Percentiles rank a stretch among this genome's conserved stretches.
Evolutionary conservation across 768 basidiomycete species (phyloP).

Genomic region (button mushroom (Agaricus bisporus)): DNA sequence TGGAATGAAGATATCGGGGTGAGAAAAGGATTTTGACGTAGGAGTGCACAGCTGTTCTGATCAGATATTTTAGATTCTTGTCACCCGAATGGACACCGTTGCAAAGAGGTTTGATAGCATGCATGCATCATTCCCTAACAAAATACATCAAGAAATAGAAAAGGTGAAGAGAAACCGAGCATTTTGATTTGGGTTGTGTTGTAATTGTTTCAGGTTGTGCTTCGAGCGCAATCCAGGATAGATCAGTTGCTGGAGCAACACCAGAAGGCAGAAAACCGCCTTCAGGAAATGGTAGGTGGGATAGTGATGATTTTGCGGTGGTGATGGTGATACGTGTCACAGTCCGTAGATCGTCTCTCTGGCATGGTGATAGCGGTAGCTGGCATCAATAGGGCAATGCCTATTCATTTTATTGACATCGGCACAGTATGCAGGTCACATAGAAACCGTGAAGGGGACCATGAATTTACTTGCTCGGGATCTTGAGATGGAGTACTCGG

Average conservation of each 20-base stretch:
- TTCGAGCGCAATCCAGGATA: not conserved
- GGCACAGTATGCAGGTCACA: constrained; percentile 2
- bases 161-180: not conserved
- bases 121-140: not conserved
- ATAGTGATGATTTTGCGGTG: not conserved
- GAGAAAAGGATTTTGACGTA: not conserved
- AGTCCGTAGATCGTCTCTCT: not conserved
- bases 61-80: not conserved
- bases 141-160: not conserved
- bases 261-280: not conserved
- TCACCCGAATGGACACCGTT: not conserved
- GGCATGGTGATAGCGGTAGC: not conserved
- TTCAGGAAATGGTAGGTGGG: not conserved
- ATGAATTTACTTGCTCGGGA: not conserved
- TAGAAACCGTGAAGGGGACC: constrained; percentile 3
- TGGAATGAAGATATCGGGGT: not conserved
- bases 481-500: not conserved
- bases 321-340: not conserved
- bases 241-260: not conserved
- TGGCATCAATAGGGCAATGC: not conserved
- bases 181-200: not conserved
- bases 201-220: not conserved
- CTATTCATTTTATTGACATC: not conserved
- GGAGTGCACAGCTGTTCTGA: not conserved
- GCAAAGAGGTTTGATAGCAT: constrained; percentile 3